Evolutionary conservation across 345 rosid species (phyloP), one percentile per base, ranked within the genome.

Genomic region (Linum trigynum): DNA sequence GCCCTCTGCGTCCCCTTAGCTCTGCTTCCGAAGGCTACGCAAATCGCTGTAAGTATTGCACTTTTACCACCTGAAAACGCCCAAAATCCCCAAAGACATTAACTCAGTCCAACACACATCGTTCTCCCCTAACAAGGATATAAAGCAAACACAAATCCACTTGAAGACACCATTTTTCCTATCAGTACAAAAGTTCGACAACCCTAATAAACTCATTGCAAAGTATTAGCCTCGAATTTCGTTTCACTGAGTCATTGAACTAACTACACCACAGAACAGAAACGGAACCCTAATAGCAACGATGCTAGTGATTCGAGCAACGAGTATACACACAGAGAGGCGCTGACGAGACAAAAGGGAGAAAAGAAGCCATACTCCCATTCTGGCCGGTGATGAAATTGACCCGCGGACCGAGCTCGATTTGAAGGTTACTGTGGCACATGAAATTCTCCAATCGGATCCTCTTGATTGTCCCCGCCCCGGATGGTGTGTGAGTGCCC

Each of bases 361-460:
- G 36, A 14, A 40, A 37, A 58, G 63, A 15, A 38, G 5, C 64
- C 84, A 56, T 72, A 92, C 98, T 92, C 78, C 98, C 98, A 67
- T 90, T 92, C 73, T 86, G 98, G 42, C 97, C 98, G 56, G 97
- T 88, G 77, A 92, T 80, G 83, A 92, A 92, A 82, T 92, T 92
- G 57, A 90, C 92, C 84, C 86, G 84, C 61, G 85, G 86, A 72
- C 97, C 79, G 58, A 92, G 85, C 73, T 92, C 97, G 64, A 90
- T 86, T 76, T 77, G 81, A 71, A 92, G 87, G 69, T 78, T 80
- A 70, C 81, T 78, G 64, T 90, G 98, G 80, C 96, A 90, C 97
- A 90, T 92, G 81, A 92, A 92, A 67, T 90, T 90, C 82, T 90
- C 96, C 57, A 90, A 68, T 61, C 85, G 86, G 67, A 90, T 85